A percentile compares a stretch with the other conserved stretches of the same genome.
Conservation (phyloP, 2,329 filamentous ascomycete genomes). For the Mariannaea sp. region DNA sequence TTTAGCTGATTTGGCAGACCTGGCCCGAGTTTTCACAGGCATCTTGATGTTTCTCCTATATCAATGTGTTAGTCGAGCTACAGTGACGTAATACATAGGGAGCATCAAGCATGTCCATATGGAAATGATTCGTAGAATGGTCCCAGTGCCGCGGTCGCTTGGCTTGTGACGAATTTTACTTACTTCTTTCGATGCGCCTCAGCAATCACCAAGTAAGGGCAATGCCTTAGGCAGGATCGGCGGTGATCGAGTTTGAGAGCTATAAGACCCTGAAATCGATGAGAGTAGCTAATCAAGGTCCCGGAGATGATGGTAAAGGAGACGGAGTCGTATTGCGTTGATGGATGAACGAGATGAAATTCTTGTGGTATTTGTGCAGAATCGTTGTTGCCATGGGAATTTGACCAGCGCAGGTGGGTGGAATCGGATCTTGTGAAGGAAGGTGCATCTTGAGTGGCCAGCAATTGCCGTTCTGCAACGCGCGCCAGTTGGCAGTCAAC, state of each 20-base stretch:
- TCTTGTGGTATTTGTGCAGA: background rate
- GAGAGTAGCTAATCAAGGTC: background rate
- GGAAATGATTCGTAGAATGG: background rate
- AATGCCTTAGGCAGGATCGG: background rate
- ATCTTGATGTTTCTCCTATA: slow-evolving; percentile 14
- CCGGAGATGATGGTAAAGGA: background rate
- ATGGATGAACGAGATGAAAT: background rate
- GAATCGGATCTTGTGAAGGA: slow-evolving; percentile 9
- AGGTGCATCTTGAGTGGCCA: slow-evolving; percentile 9
- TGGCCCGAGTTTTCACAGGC: slow-evolving; percentile 24
- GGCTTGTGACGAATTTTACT: background rate
- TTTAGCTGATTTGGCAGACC: slow-evolving; percentile 22
- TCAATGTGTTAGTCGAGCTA: background rate
- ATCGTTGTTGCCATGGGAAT: slow-evolving; percentile 1
- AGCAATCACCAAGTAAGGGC: background rate
- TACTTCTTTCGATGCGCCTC: background rate
- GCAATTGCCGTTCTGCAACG: background rate
- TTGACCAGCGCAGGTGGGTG: background rate
- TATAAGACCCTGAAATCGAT: background rate
- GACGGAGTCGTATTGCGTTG: background rate
- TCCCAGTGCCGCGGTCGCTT: background rate
- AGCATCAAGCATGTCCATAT: background rate
- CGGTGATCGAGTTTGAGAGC: background rate
- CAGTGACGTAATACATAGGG: background rate
- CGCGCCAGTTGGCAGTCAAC: slow-evolving; percentile 13